phyloP scores from a whole-genome alignment of 352 stramenopile genomes.

The Pythium monospermum region DNA sequence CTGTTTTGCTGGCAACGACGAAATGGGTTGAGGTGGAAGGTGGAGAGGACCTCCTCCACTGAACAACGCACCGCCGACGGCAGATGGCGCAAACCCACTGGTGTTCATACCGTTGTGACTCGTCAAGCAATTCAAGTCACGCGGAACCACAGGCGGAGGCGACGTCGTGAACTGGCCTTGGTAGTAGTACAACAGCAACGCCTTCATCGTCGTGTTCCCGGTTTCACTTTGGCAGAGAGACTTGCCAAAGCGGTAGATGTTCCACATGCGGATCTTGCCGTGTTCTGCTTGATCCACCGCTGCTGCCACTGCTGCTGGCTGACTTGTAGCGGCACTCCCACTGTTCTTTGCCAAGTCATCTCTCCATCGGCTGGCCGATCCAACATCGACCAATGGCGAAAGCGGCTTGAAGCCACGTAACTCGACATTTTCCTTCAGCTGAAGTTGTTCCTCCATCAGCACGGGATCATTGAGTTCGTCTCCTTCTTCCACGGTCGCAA shows the following conservation, averaged over 20 bases:
- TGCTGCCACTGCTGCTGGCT: background rate
- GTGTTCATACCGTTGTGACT: no score
- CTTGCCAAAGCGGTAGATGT: constrained; percentile 47
- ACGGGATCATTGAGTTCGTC: constrained; percentile 17
- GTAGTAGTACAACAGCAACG: constrained; percentile 45
- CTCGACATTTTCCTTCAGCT: constrained; percentile 73
- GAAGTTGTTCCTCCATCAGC: constrained; percentile 34
- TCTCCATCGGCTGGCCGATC: constrained; percentile 20
- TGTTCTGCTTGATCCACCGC: constrained; percentile 40
- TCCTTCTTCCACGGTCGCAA: constrained; percentile 13
- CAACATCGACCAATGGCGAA: constrained; percentile 21
- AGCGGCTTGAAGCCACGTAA: constrained; percentile 64
- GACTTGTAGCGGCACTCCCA: background rate
- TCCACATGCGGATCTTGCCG: constrained; percentile 57
- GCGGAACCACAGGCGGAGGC: constrained; percentile 19
- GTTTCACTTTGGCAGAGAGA: constrained; percentile 64
- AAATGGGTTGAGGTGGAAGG: no score
- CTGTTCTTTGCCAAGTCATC: constrained; percentile 20
- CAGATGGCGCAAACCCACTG: no score
- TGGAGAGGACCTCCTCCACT: no score
- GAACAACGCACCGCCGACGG: no score
- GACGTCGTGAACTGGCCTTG: constrained; percentile 32
- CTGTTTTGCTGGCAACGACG: constrained; percentile 2
- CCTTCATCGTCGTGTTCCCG: constrained; percentile 58
- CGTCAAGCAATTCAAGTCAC: constrained; percentile 20